phyloP scores from a whole-genome alignment of 1,284 basidiomycete genomes.

The Termitomyces sp. region DNA sequence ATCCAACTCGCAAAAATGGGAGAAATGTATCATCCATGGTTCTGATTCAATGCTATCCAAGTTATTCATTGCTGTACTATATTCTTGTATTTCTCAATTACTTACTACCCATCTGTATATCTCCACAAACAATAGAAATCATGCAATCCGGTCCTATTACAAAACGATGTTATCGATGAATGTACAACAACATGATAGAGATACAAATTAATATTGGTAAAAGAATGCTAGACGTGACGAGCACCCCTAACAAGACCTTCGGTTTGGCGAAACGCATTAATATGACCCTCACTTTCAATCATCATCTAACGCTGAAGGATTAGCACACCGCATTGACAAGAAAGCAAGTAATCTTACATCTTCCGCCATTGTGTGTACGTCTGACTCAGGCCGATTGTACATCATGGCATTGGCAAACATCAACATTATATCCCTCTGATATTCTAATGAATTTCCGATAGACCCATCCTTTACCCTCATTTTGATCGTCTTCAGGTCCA shows the following conservation, averaged over 20 bases:
- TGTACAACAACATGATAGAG: constrained; percentile 1
- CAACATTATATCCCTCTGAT: constrained; percentile 82
- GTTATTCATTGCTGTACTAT: background rate
- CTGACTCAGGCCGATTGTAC: constrained; percentile 84
- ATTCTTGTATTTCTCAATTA: constrained; percentile 7
- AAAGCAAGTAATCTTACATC: constrained; percentile 50
- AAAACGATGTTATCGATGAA: background rate
- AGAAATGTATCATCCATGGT: constrained; percentile 82
- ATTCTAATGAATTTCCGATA: constrained; percentile 78
- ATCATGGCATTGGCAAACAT: constrained; percentile 97
- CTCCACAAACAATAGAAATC: background rate
- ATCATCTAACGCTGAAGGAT: constrained; percentile 62
- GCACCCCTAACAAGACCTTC: constrained; percentile 56
- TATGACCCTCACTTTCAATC: constrained; percentile 73
- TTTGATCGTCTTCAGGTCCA: constrained; percentile 90
- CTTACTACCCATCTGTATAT: constrained; percentile 2
- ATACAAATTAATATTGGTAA: background rate
- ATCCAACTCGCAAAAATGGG: constrained; percentile 76
- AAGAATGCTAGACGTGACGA: constrained; percentile 30
- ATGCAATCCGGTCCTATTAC: background rate
- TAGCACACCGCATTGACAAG: background rate
- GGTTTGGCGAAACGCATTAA: constrained; percentile 72
- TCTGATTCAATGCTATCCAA: constrained; percentile 38
- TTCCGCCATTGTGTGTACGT: constrained; percentile 84
- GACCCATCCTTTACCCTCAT: constrained; percentile 75